A percentile compares a stretch with the other conserved stretches of the same genome.
These are phyloP conservation scores for Hyaloperonospora arabidopsidis DNA, from an alignment of 352 stramenopile genomes.

Conservation along the genomic window DNA sequence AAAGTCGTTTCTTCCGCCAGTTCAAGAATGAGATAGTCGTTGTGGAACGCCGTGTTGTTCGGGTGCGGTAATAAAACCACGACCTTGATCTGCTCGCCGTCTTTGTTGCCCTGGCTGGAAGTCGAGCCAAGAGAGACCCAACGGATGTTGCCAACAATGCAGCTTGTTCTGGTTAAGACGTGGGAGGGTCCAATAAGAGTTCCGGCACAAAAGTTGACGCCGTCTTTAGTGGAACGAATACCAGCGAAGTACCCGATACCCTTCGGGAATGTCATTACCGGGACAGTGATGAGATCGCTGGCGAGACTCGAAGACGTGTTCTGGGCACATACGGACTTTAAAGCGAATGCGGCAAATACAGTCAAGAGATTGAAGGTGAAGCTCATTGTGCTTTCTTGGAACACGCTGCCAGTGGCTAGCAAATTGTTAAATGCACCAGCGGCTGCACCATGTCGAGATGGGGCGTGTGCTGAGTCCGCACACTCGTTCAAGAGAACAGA, in stretches of 20 bases:
- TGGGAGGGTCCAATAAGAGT: constrained; percentile 41
- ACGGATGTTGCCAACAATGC: constrained; percentile 33
- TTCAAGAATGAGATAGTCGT: constrained; percentile 56
- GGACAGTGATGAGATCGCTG: constrained; percentile 13
- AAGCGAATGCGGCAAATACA: constrained; percentile 2
- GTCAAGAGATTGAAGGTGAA: constrained; percentile 10
- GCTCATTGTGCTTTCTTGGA: constrained; percentile 14
- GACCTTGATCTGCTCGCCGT: constrained; percentile 46
- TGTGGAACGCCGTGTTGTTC: constrained; percentile 18
- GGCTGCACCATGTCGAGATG: too few relatives aligned
- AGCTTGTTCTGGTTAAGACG: constrained; percentile 36
- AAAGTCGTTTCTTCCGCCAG: constrained; percentile 27
- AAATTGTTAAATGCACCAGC: constrained; percentile 22
- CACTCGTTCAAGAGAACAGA: too few relatives aligned
- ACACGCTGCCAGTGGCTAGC: constrained; percentile 1
- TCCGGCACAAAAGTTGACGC: constrained; percentile 23
- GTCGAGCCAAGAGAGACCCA: constrained; percentile 48
- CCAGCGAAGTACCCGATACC: constrained; percentile 36
- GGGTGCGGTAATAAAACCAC: constrained; percentile 37
- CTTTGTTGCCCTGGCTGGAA: constrained; percentile 27
- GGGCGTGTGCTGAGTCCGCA: too few relatives aligned
- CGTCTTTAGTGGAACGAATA: constrained; percentile 23
- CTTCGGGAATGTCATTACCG: constrained; percentile 22
- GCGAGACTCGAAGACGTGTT: constrained; percentile 5
- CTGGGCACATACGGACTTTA: constrained; percentile 8